Base-by-base conservation (phyloP, 345 rosid genomes). In the Linum tenue region DNA sequence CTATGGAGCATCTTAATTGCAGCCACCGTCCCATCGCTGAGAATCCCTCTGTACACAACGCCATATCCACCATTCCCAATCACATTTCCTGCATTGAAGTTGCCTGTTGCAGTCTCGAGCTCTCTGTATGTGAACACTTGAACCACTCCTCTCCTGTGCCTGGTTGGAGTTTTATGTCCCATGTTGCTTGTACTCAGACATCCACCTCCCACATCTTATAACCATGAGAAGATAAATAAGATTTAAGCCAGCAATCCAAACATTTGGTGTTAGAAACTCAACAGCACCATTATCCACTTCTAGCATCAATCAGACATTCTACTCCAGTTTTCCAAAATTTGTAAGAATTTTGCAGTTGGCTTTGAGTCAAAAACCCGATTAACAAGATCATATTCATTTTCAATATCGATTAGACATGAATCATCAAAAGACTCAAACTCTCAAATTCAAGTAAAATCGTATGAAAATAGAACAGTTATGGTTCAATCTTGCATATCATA, bases 101-200 rank as follows among this genome's bases (percentile, higher is more conserved):
- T 70, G 16, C 75, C 77, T 1, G 98, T 87, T 7, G 88, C 95
- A 37, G 66, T 60, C 72, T 89, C 92, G 11, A 92, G 78, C 78
- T 89, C 98, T 56, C 72, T 89, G 83, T 81, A 89, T 59, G 96
- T 89, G 78, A 84, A 87, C 69, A 87, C 98, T 69, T 92, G 95
- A 12, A 83, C 91, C 16, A 86, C 86, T 77, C 37, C 91, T 22
- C 87, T 85, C 76, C 39, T 81, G 5, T 51, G 10, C 39, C 71
- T 71, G 40, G 56, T 69, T 39, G 69, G 53, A 67, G 76, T 39
- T 31, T 60, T 62, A 11, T 66, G 75, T 35, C 69, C 73, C 76
- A 74, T 14, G 55, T 51, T 77, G 37, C 78, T 82, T 65, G 79
- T 82, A 62, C 74, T 59, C 10, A 87, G 67, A 70, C 90, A 87